These are phyloP conservation scores for Globisporangium parvum DNA, from an alignment of 352 stramenopile species.

Conservation along the genomic window DNA sequence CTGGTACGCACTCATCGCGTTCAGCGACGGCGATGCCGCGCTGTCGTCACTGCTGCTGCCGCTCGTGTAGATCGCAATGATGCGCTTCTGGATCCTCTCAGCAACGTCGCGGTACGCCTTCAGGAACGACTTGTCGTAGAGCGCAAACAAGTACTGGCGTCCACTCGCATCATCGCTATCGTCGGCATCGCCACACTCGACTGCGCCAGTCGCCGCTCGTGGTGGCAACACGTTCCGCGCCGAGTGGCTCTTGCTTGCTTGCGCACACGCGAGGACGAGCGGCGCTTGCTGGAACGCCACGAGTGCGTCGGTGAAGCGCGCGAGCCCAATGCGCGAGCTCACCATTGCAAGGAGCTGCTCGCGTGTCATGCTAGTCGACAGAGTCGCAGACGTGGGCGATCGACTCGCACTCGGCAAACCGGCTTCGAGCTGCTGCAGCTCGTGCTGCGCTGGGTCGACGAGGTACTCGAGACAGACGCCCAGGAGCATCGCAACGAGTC, in stretches of 20 bases:
- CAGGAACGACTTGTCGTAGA: slow-evolving; percentile 65
- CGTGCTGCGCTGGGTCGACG: slow-evolving; percentile 13
- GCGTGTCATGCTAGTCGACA: slow-evolving; percentile 27
- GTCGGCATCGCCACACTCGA: slow-evolving; percentile 12
- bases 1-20: slow-evolving; percentile 50
- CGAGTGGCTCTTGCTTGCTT: slow-evolving; percentile 29
- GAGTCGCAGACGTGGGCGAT: not conserved
- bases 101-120: slow-evolving; percentile 37
- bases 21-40: slow-evolving; percentile 1
- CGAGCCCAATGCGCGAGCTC: slow-evolving; percentile 51
- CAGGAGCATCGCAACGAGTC: slow-evolving; percentile 44
- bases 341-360: slow-evolving; percentile 68
- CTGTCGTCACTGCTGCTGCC: slow-evolving; percentile 8
- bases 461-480: slow-evolving; percentile 57
- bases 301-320: slow-evolving; percentile 58
- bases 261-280: slow-evolving; percentile 37
- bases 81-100: slow-evolving; percentile 53
- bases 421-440: slow-evolving; percentile 2
- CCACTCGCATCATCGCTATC: slow-evolving; percentile 10
- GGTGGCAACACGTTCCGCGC: slow-evolving; percentile 33
- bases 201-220: slow-evolving; percentile 14
- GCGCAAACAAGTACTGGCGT: slow-evolving; percentile 40
- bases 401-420: not conserved
- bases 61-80: slow-evolving; percentile 60
- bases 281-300: slow-evolving; percentile 60